Conservation (phyloP, 2,329 filamentous ascomycete species). For the Fusarium anthophilum region DNA sequence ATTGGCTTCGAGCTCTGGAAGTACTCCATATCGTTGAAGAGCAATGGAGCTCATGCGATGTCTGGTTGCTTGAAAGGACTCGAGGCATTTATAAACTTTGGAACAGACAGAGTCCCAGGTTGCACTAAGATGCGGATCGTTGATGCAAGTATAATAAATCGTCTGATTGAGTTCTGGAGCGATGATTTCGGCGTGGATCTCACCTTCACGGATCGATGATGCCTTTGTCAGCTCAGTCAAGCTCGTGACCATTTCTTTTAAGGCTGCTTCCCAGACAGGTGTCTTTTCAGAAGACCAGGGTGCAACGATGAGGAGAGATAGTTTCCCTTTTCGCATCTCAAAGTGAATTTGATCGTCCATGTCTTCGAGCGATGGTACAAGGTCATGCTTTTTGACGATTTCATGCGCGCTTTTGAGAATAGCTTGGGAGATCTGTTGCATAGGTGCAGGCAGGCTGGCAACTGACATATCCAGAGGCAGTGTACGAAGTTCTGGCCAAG, state of each 20-base stretch:
- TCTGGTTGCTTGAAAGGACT: background rate
- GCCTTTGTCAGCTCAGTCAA: fast-evolving
- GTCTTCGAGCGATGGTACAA: background rate
- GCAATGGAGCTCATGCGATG: background rate
- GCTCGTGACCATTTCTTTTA: fast-evolving
- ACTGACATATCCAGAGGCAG: fast-evolving
- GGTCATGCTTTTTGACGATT: fast-evolving
- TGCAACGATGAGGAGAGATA: fast-evolving
- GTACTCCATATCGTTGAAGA: background rate
- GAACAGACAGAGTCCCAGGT: background rate
- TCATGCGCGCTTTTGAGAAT: fast-evolving
- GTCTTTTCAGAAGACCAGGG: background rate
- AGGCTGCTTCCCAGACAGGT: background rate
- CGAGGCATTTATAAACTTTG: background rate
- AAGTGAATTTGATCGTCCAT: fast-evolving
- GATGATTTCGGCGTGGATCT: background rate
- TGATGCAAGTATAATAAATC: background rate
- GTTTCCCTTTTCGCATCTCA: fast-evolving
- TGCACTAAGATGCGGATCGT: background rate
- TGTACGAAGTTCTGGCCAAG: background rate
- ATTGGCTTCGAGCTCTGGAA: background rate
- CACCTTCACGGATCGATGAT: fast-evolving
- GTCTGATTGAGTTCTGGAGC: background rate
- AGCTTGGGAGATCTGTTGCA: fast-evolving
- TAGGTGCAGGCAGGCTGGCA: fast-evolving